Conservation (phyloP, 768 basidiomycete genomes). For the Pseudohyphozyma bogoriensis region DNA sequence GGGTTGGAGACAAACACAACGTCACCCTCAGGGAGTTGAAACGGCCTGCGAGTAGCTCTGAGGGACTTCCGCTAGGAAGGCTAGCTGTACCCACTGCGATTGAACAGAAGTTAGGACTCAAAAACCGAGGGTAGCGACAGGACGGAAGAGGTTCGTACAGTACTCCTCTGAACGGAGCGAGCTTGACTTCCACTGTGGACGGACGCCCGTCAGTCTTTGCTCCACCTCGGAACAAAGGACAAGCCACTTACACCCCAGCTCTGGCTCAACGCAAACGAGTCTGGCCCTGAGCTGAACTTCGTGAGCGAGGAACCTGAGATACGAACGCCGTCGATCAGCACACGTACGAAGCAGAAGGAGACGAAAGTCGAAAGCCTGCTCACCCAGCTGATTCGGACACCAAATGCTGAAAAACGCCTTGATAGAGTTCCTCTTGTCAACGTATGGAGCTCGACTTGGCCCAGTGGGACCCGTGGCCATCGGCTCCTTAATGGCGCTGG, state of each 20-base stretch:
- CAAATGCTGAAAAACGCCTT: slow-evolving; percentile 74
- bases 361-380: no score
- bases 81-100: neutral
- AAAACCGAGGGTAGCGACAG: neutral
- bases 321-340: slow-evolving; percentile 36
- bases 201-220: slow-evolving; percentile 38
- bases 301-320: slow-evolving; percentile 72
- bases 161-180: slow-evolving; percentile 19
- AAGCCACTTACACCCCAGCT: slow-evolving; percentile 88
- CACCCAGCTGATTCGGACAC: slow-evolving; percentile 44
- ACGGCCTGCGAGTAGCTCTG: neutral
- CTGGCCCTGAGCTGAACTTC: slow-evolving; percentile 73
- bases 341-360: neutral
- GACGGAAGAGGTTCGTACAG: slow-evolving; percentile 27
- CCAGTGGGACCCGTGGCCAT: neutral
- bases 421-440: slow-evolving; percentile 60
- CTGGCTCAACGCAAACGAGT: slow-evolving; percentile 71
- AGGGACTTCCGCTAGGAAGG: neutral
- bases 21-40: slow-evolving; percentile 53
- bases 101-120: neutral
- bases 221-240: slow-evolving; percentile 48
- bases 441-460: slow-evolving; percentile 44
- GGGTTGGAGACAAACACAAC: no score
- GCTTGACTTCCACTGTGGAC: neutral
- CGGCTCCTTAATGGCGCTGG: neutral